Conservation (phyloP, 1,284 basidiomycete genomes). For the Volvariella volvacea region DNA sequence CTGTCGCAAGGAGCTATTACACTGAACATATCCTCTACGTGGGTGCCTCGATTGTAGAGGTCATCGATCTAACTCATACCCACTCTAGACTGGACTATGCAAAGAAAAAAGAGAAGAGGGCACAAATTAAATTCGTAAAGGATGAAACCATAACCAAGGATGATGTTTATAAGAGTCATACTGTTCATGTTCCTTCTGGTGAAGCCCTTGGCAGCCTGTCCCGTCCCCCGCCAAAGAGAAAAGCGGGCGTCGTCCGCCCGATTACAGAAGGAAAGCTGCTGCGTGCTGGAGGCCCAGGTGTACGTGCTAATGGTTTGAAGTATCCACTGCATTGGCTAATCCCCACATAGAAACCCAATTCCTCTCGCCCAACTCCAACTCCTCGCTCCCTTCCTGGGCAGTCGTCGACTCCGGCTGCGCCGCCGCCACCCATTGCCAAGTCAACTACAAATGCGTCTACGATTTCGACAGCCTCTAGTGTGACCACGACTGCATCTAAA, state of each 20-base stretch:
- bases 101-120: slow-evolving; percentile 98
- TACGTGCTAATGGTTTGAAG: slow-evolving; percentile 29
- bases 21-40: slow-evolving; percentile 75
- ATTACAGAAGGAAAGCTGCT: slow-evolving; percentile 84
- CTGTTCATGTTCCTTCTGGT: slow-evolving; percentile 84
- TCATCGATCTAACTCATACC: slow-evolving; percentile 1
- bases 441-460: slow-evolving; percentile 40
- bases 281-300: slow-evolving; percentile 66
- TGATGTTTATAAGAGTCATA: slow-evolving; percentile 92
- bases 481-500: slow-evolving; percentile 12
- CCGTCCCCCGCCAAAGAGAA: slow-evolving; percentile 80
- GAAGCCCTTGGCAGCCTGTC: slow-evolving; percentile 82
- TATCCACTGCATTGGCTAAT: slow-evolving; percentile 7
- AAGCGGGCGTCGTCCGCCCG: slow-evolving; percentile 77
- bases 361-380: slow-evolving; percentile 49
- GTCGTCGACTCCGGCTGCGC: slow-evolving; percentile 27
- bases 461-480: slow-evolving; percentile 16
- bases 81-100: slow-evolving; percentile 70
- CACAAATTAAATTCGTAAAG: slow-evolving; percentile 83
- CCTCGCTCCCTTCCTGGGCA: slow-evolving; percentile 54
- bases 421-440: slow-evolving; percentile 40
- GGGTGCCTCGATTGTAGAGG: slow-evolving; percentile 22
- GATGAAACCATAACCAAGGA: slow-evolving; percentile 82
- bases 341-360: slow-evolving; percentile 33
- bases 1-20: slow-evolving; percentile 75